Evolutionary conservation across 176 grass and related monocot species (phyloP).

Genomic region (Ensete glaucum): DNA sequence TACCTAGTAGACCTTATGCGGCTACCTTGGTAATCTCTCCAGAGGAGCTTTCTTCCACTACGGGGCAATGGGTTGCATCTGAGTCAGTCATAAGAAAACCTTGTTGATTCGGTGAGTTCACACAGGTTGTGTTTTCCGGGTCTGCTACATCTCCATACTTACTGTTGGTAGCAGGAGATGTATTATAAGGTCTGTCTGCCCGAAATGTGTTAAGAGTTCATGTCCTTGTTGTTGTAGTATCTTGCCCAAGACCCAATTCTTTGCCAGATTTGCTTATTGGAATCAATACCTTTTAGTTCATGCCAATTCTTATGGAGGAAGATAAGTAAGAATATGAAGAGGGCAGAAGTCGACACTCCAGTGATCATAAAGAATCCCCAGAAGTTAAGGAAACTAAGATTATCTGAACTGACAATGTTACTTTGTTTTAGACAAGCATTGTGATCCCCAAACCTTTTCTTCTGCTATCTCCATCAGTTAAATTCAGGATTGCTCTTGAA

Average conservation of each 20-base stretch:
- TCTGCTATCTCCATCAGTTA: conserved; percentile 39
- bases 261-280: neutral
- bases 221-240: conserved; percentile 4
- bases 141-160: neutral
- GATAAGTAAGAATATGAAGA: conserved; percentile 29
- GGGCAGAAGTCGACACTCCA: conserved; percentile 24
- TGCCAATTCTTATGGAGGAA: conserved; percentile 28
- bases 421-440: conserved; percentile 24
- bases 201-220: neutral
- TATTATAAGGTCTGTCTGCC: neutral
- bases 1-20: neutral
- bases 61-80: neutral
- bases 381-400: conserved; percentile 39
- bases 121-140: neutral
- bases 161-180: neutral
- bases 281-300: neutral
- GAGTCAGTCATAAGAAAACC: neutral
- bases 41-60: neutral
- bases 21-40: neutral
- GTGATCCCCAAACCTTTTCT: conserved; percentile 33
- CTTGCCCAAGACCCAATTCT: neutral
- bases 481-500: conserved; percentile 44
- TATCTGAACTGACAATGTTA: conserved; percentile 1
- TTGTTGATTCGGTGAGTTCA: neutral
- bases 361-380: conserved; percentile 37